Evolutionary conservation across 169 alveolate genomes (phyloP).

Genomic region (Plasmodium sp.): DNA sequence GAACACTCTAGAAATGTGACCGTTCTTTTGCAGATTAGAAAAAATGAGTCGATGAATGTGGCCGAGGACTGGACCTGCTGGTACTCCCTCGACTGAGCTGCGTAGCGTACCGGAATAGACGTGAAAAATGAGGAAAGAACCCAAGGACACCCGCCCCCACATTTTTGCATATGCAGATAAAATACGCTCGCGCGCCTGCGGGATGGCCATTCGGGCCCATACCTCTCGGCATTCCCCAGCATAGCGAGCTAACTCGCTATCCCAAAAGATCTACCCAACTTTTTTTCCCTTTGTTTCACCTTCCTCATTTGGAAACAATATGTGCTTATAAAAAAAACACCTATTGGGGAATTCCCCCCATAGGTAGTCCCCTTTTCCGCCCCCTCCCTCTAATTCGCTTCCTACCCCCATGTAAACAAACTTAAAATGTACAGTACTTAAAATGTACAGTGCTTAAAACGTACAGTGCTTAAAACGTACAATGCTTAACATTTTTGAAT

Average conservation of each 20-base stretch:
- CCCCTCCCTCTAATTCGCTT: background rate
- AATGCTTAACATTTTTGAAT: background rate
- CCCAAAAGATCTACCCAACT: background rate
- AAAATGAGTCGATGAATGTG: slow-evolving; percentile 54
- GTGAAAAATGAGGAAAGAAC: background rate
- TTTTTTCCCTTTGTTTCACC: background rate
- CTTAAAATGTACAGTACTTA: background rate
- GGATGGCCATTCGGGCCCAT: background rate
- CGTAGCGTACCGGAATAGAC: background rate
- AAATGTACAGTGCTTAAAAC: background rate
- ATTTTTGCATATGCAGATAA: background rate
- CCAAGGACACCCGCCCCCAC: background rate
- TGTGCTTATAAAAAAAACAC: background rate
- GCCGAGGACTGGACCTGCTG: slow-evolving; percentile 29
- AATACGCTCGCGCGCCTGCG: background rate
- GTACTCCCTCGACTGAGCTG: slow-evolving; percentile 16
- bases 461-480: background rate
- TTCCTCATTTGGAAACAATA: background rate
- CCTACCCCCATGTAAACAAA: background rate
- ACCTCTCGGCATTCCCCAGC: background rate
- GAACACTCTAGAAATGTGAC: slow-evolving; percentile 40
- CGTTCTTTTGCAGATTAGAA: slow-evolving; percentile 49
- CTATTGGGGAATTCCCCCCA: background rate
- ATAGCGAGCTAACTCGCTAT: background rate
- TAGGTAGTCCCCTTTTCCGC: background rate